These are phyloP conservation scores for Eutrema heterophyllum DNA, from an alignment of 345 rosid genomes.

Conservation along the genomic window DNA sequence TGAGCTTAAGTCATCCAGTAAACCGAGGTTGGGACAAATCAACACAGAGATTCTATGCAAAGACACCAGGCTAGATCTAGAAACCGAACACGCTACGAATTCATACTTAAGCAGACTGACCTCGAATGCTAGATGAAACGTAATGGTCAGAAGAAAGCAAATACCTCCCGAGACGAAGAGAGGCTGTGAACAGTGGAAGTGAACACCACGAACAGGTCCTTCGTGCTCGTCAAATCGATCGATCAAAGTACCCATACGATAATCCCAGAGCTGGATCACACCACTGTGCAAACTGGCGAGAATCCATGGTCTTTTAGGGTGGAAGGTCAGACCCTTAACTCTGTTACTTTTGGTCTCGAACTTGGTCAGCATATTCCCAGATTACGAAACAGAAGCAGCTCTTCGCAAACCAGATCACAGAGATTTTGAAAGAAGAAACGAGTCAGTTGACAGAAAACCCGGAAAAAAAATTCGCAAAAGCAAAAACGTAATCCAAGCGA, in stretches of 20 bases:
- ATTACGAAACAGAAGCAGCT: neutral
- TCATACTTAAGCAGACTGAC: neutral
- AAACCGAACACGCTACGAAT: neutral
- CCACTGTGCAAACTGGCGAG: conserved; percentile 95
- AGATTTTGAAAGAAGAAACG: neutral
- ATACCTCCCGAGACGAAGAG: conserved; percentile 88
- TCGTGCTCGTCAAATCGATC: conserved; percentile 92
- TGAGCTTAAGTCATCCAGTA: neutral
- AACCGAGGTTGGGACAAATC: neutral
- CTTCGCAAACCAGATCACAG: conserved; percentile 22
- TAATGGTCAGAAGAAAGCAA: neutral
- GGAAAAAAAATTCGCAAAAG: no score
- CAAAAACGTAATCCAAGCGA: no score
- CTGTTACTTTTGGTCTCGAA: conserved; percentile 95
- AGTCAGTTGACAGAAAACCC: no score
- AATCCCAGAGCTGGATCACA: conserved; percentile 97
- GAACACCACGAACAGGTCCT: conserved; percentile 95
- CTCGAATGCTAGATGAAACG: neutral
- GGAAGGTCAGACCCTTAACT: conserved; percentile 92
- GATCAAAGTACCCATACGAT: conserved; percentile 85
- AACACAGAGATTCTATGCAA: neutral
- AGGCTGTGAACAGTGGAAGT: conserved; percentile 88
- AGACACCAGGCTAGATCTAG: neutral
- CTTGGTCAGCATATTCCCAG: conserved; percentile 63
- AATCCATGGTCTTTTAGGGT: conserved; percentile 90